Evolutionary conservation across 495 filamentous ascomycete species (phyloP).

Genomic region (Halenospora varia): DNA sequence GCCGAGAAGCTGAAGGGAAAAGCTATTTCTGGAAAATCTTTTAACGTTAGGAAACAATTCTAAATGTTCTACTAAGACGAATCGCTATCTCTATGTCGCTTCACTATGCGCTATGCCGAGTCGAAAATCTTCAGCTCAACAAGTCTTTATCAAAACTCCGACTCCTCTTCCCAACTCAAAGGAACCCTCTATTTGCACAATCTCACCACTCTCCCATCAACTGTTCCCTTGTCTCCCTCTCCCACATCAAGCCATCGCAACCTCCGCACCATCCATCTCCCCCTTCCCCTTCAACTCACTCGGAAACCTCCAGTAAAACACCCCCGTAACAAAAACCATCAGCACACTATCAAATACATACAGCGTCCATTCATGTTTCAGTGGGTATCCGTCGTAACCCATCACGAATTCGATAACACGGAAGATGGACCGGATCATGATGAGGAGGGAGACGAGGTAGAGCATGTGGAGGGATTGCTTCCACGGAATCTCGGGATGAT

Average conservation of each 20-base stretch:
- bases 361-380: slow-evolving; percentile 53
- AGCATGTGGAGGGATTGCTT: slow-evolving; percentile 44
- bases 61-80: too few relatives aligned
- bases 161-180: too few relatives aligned
- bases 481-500: slow-evolving; percentile 37
- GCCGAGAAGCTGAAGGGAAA: too few relatives aligned
- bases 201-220: too few relatives aligned
- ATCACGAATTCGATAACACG: slow-evolving; percentile 59
- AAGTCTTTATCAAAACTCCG: too few relatives aligned
- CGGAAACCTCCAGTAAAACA: slow-evolving; percentile 44
- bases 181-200: too few relatives aligned
- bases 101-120: too few relatives aligned
- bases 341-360: slow-evolving; percentile 60
- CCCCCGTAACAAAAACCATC: slow-evolving; percentile 51
- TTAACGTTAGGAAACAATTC: too few relatives aligned
- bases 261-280: background rate
- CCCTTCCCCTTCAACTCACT: slow-evolving; percentile 13
- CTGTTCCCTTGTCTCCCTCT: too few relatives aligned
- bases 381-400: slow-evolving; percentile 46
- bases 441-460: slow-evolving; percentile 48
- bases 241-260: background rate
- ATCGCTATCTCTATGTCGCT: too few relatives aligned
- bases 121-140: too few relatives aligned
- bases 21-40: too few relatives aligned
- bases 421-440: slow-evolving; percentile 58